Conservation (phyloP, 1,284 basidiomycete genomes). For the Moniliophthora roreri region DNA sequence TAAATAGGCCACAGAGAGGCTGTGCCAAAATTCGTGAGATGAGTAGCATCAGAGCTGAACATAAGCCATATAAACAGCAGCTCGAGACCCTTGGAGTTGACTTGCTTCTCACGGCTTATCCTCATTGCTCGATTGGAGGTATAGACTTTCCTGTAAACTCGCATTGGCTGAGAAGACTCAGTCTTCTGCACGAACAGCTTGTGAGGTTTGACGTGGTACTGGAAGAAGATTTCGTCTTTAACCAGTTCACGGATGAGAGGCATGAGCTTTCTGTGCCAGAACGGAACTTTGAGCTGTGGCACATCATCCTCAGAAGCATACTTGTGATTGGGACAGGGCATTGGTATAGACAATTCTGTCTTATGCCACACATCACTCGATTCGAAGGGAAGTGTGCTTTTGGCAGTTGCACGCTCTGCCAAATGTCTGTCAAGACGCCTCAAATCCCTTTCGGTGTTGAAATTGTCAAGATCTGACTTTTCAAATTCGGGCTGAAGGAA, state of each 20-base stretch:
- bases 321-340: neutral
- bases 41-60: slow-evolving; percentile 32
- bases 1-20: slow-evolving; percentile 34
- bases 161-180: neutral
- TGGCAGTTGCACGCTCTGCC: too few species aligned
- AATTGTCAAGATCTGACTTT: slow-evolving; percentile 8
- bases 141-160: slow-evolving; percentile 2
- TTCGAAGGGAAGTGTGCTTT: neutral
- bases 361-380: neutral
- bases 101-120: neutral
- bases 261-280: too few species aligned
- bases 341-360: neutral
- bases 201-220: slow-evolving; percentile 2
- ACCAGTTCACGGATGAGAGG: neutral
- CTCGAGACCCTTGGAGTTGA: slow-evolving; percentile 5
- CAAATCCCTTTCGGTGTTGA: slow-evolving; percentile 11
- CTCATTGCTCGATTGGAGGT: slow-evolving; percentile 9
- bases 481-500: slow-evolving; percentile 20
- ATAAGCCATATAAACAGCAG: slow-evolving; percentile 26
- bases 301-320: too few species aligned
- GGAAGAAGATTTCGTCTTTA: too few species aligned
- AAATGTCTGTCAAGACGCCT: neutral
- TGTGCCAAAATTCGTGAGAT: slow-evolving; percentile 30
- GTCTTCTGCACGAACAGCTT: neutral
- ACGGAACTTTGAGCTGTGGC: too few species aligned